Conservation (phyloP, 805 yeast genomes). For the Kodamaea kaohsiungensis region DNA sequence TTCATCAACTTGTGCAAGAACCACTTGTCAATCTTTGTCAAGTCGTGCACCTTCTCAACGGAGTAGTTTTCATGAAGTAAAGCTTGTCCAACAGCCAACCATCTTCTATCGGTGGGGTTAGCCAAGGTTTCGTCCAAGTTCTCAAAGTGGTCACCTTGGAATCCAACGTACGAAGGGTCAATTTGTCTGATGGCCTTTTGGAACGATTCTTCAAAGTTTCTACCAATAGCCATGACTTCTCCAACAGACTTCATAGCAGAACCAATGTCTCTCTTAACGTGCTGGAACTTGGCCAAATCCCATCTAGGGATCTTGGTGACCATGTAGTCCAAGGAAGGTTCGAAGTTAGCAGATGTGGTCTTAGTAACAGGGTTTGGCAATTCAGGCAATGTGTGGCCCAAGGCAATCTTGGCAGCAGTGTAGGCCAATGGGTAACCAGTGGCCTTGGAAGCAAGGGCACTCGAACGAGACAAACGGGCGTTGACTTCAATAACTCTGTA, state of each 20-base stretch:
- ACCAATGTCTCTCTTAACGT: slow-evolving; percentile 90
- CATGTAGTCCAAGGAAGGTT: slow-evolving; percentile 94
- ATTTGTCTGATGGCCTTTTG: slow-evolving; percentile 97
- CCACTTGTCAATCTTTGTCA: slow-evolving; percentile 95
- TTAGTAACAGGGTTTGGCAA: slow-evolving; percentile 95
- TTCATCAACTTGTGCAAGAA: slow-evolving; percentile 90
- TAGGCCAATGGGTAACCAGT: slow-evolving; percentile 98
- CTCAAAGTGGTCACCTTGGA: slow-evolving; percentile 83
- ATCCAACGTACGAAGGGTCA: slow-evolving; percentile 87
- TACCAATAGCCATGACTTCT: slow-evolving; percentile 98
- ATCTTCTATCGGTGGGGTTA: slow-evolving; percentile 92
- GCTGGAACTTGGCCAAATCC: slow-evolving; percentile 95
- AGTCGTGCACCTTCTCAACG: slow-evolving; percentile 88
- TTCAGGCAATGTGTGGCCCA: slow-evolving; percentile 93
- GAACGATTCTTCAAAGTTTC: slow-evolving; percentile 95
- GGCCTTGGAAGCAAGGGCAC: slow-evolving; percentile 97
- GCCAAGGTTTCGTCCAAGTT: slow-evolving; percentile 74
- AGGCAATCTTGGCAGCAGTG: slow-evolving; percentile 96
- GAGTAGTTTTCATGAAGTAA: slow-evolving; percentile 86
- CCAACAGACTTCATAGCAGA: slow-evolving; percentile 99
- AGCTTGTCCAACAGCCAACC: slow-evolving; percentile 98
- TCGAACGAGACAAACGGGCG: slow-evolving; percentile 94
- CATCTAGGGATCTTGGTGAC: slow-evolving; percentile 98
- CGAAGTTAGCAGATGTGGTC: slow-evolving; percentile 94
- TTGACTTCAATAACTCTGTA: slow-evolving; percentile 97